These are phyloP conservation scores for Aspergillus sp. DNA, from an alignment of 2,329 filamentous ascomycete species.

Conservation along the genomic window DNA sequence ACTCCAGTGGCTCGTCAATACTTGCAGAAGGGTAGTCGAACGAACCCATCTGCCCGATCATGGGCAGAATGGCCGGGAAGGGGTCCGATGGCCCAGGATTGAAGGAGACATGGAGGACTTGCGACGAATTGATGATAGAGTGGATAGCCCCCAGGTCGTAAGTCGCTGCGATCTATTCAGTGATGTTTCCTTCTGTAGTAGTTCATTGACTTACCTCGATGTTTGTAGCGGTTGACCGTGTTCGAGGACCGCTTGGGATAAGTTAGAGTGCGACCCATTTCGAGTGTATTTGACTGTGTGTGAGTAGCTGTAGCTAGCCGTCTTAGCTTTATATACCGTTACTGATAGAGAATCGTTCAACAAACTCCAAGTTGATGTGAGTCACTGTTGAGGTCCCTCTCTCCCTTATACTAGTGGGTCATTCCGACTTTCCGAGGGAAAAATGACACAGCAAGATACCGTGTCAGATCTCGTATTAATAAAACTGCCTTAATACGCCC, in stretches of 20 bases:
- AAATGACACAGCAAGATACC: background rate
- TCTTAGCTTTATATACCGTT: no score
- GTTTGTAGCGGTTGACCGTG: conserved; percentile 65
- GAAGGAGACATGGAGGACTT: conserved; percentile 79
- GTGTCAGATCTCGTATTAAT: background rate
- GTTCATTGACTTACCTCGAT: conserved; percentile 51
- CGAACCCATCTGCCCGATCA: conserved; percentile 80
- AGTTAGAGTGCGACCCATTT: conserved; percentile 42
- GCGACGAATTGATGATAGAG: conserved; percentile 68
- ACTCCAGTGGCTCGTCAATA: conserved; percentile 64
- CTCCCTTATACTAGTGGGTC: no score
- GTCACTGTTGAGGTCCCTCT: background rate
- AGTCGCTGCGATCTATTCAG: conserved; percentile 48
- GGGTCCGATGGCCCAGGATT: conserved; percentile 58
- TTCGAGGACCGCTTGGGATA: conserved; percentile 65
- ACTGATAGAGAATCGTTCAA: no score
- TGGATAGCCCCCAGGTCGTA: conserved; percentile 75
- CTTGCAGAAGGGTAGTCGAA: conserved; percentile 62
- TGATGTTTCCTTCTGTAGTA: conserved; percentile 1
- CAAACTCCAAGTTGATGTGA: background rate
- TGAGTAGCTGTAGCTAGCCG: no score
- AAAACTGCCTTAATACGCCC: background rate
- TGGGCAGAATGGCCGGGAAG: conserved; percentile 75
- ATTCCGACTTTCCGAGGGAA: background rate
- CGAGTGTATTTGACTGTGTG: background rate